Percentiles rank a stretch among this genome's conserved stretches.
These are phyloP conservation scores for Ophiostoma ulmi DNA, from an alignment of 2,329 filamentous ascomycete species.

Conservation along the genomic window DNA sequence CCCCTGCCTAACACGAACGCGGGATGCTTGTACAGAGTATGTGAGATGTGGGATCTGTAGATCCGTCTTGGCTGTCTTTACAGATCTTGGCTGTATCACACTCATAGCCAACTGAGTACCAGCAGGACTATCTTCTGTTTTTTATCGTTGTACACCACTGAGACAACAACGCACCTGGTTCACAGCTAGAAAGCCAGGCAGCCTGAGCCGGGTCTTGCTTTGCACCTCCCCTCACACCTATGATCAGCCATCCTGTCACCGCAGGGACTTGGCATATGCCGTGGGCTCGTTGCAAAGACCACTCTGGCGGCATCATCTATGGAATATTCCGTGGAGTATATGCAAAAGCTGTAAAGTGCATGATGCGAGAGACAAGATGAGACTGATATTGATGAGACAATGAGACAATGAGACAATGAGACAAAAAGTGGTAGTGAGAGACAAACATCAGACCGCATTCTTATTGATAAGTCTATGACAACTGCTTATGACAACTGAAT, in stretches of 20 bases:
- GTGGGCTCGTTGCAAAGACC: constrained; percentile 19
- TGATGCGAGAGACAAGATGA: not conserved
- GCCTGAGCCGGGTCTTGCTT: too few species aligned
- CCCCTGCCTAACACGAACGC: not conserved
- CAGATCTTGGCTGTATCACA: constrained; percentile 9
- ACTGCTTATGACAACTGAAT: not conserved
- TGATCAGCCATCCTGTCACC: not conserved
- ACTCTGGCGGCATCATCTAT: not conserved
- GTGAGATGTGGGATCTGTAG: constrained; percentile 8
- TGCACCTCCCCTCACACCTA: not conserved
- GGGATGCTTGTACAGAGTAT: not conserved
- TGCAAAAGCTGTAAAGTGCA: not conserved
- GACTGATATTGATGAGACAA: not conserved
- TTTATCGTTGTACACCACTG: not conserved
- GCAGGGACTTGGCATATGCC: constrained; percentile 22
- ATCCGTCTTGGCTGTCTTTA: constrained; percentile 7
- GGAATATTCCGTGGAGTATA: not conserved
- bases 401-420: not conserved
- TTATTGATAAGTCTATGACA: not conserved
- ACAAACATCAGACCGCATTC: not conserved
- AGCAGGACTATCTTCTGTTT: not conserved
- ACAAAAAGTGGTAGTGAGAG: not conserved
- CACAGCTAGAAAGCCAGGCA: not conserved
- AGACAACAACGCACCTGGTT: not conserved
- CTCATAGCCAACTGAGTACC: too few species aligned